Evolutionary conservation across 177 flowering plant species (phyloP).

Genomic region (Vitis hybrid): DNA sequence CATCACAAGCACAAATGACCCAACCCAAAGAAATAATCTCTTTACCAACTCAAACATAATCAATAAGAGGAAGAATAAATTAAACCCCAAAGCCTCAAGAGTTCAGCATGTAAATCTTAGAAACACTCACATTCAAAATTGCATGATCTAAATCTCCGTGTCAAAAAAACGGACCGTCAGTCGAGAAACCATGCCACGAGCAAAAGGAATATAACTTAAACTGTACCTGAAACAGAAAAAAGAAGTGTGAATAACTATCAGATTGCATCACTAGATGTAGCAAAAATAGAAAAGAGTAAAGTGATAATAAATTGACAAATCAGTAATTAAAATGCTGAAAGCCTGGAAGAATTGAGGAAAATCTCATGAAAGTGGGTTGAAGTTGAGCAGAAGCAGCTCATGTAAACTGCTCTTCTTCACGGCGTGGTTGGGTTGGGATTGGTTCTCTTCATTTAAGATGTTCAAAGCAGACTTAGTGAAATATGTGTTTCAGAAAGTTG

Average conservation of each 20-base stretch:
- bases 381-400: no score
- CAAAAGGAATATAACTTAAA: slow-evolving; percentile 92
- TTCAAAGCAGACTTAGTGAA: no score
- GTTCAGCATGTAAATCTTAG: neutral
- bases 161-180: slow-evolving; percentile 65
- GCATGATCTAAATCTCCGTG: slow-evolving; percentile 58
- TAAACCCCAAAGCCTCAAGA: neutral
- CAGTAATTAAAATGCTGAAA: no score
- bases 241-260: neutral
- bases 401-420: no score
- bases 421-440: no score
- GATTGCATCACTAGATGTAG: neutral
- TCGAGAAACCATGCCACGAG: slow-evolving; percentile 72
- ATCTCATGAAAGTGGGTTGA: no score
- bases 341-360: no score
- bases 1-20: neutral
- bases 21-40: neutral
- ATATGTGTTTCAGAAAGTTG: no score
- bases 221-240: slow-evolving; percentile 68
- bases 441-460: no score
- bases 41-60: neutral
- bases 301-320: no score
- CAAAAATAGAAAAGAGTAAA: neutral
- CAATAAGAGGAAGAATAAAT: neutral
- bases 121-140: neutral